Evolutionary conservation across 805 yeast genomes (phyloP), one percentile per base, ranked within the genome.

Genomic region (Lachancea mirantina): DNA sequence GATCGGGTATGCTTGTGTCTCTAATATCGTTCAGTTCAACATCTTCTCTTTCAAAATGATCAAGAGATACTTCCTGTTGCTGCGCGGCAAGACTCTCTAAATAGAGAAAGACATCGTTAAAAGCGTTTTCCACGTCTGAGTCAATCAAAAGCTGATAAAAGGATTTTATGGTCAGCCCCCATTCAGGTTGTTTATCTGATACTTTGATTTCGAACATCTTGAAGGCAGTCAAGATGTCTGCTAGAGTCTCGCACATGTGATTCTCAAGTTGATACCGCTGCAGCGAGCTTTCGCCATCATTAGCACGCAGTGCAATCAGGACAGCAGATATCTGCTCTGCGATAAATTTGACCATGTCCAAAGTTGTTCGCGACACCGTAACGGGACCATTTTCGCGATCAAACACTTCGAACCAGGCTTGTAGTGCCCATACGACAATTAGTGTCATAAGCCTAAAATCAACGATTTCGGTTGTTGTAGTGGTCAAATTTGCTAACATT

Each of bases 151-250:
- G 29, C 1, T 46, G 45, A 27, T 46, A 41, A 2, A 31, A 29
- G 6, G 46, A 46, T 5, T 20, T 26, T 4, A 55, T 34, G 3
- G 37, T 30, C 8, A 30, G 25, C 16, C 26, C 42, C 55, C 59
- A 53, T 13, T 38, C 30, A 20, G 17, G 28, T n/a, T 45, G 50
- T n/a, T 39, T 35, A 17, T 43, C 44, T 5, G 57, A 50, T 20
- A 51, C 21, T 14, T 51, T 46, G 8, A 53, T 29, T 27, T 52
- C 57, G 40, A 52, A 50, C 18, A 53, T 43, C 32, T 47, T 56
- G 4, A 46, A 26, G 4, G 59, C 43, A 3, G 47, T 46, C 13
- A 45, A 28, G 14, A 42, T 41, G 36, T 56, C 61, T 8, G 50
- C 35, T 3, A 50, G 32, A 0, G 55, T 29, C 22, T 38, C 43